Base-by-base conservation (phyloP, 1,284 basidiomycete species). In the Ganoderma multipileum region DNA sequence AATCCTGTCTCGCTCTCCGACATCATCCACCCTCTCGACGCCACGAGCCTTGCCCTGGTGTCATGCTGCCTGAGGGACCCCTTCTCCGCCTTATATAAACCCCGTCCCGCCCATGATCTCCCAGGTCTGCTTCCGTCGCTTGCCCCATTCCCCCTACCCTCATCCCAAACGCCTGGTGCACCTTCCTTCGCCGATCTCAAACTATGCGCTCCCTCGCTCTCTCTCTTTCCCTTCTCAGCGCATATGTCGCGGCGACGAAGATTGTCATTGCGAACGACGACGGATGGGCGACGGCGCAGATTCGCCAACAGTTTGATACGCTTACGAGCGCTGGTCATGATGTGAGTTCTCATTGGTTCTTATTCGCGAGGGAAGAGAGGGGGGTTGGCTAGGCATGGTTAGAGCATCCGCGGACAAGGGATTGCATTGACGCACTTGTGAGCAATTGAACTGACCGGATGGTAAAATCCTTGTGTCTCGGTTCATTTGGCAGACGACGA, bases 221-320 rank as follows among this genome's bases (percentile, higher is more conserved):
- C 47, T 54, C 61, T 28, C 67, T 68, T 18, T 23, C 50, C 3
- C 42, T 71, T 28, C 54, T 73, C 30, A 55, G 47, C 30, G 52
- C 68, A 16, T 63, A 61, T 47, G 65, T 55, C 6, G 33, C 63
- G 5, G 71, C 73, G 30, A 66, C 61, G n/a, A 78, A 77, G 30
- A 71, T 80, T 61, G 54, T 80, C 54, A 66, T 80, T 9, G 73
- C 79, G 11, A 77, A 80, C 61, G 79, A 80, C 60, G 81, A 81
- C 63, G 81, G 83, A 20, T 85, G 83, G 83, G 83, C 83, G 6
- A 79, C 78, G 7, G 82, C 82, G 16, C 78, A 80, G 66, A 79
- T 84, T 52, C 82, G 83, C 44, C 82, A 82, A 16, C 79, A 82
- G 65, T 79, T 81, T 64, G 75, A 79, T 33, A 80, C 78, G 1